Conservation (phyloP, 352 stramenopile species). For the Globisporangium orthogonon region DNA sequence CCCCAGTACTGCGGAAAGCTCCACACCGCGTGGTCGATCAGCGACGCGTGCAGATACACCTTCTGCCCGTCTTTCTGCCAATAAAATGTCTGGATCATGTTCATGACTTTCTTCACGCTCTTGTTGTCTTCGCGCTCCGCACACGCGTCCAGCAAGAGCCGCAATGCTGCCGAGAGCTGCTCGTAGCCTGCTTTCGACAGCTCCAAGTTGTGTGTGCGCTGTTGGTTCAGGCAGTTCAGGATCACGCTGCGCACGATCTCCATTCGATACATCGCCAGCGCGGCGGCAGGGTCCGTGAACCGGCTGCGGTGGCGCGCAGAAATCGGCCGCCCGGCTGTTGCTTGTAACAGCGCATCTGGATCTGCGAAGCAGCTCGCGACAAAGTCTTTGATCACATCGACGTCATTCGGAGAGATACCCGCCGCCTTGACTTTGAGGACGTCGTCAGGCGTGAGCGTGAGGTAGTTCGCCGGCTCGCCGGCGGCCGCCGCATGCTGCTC, state of each 20-base stretch:
- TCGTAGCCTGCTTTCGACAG: conserved; percentile 51
- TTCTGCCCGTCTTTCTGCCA: conserved; percentile 20
- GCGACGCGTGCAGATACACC: conserved; percentile 46
- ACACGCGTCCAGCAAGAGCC: conserved; percentile 58
- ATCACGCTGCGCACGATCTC: conserved; percentile 58
- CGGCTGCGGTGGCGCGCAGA: conserved; percentile 51
- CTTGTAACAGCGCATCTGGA: conserved; percentile 35
- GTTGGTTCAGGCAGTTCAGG: conserved; percentile 59
- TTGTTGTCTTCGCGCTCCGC: conserved; percentile 56
- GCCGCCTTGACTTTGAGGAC: conserved; percentile 43
- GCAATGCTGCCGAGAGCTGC: conserved; percentile 42
- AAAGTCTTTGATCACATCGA: conserved; percentile 86
- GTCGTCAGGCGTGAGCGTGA: conserved; percentile 42
- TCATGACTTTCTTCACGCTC: conserved; percentile 71
- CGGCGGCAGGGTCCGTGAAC: conserved; percentile 46
- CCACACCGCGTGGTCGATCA: conserved; percentile 61
- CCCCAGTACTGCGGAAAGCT: conserved; percentile 64
- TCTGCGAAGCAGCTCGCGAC: conserved; percentile 77
- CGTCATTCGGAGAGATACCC: conserved; percentile 57
- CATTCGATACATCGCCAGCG: conserved; percentile 65
- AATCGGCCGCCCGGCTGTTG: conserved; percentile 7
- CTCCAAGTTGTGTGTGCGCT: conserved; percentile 49
- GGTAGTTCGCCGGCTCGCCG: conserved; percentile 41
- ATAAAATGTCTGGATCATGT: conserved; percentile 81
- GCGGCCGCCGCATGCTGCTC: conserved; percentile 31